Conservation (phyloP, 441 rosid genomes). For the Adansonia gregorii region DNA sequence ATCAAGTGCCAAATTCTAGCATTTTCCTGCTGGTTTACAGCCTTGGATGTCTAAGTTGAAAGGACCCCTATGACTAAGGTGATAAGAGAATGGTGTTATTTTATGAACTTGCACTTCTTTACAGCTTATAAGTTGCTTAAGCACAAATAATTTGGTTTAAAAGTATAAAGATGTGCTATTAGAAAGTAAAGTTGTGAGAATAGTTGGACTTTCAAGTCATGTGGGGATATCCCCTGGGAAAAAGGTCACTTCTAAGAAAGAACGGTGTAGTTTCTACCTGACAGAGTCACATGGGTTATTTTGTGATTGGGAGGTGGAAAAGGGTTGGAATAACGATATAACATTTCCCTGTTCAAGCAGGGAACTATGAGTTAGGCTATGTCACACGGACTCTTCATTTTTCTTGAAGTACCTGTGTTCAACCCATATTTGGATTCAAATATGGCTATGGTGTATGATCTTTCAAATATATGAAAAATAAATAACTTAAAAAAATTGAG, state of each 20-base stretch:
- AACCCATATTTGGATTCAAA: too few species aligned
- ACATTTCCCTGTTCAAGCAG: not conserved
- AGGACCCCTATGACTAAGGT: not conserved
- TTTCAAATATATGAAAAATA: too few species aligned
- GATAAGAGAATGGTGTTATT: not conserved
- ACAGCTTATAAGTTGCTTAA: conserved; percentile 24
- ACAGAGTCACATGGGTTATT: not conserved
- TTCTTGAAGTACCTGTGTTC: too few species aligned
- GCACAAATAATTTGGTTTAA: conserved; percentile 9
- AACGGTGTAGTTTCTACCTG: conserved; percentile 11
- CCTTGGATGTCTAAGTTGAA: not conserved
- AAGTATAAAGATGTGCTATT: not conserved
- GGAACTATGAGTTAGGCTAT: not conserved
- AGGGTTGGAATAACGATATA: not conserved
- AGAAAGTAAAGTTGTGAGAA: not conserved
- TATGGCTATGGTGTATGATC: too few species aligned
- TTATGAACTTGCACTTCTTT: not conserved
- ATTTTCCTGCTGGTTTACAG: not conserved
- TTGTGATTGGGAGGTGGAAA: too few species aligned
- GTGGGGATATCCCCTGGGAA: conserved; percentile 25
- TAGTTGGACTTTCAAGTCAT: conserved; percentile 15
- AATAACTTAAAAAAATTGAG: too few species aligned
- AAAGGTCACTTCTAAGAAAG: conserved; percentile 30
- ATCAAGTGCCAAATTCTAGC: not conserved
- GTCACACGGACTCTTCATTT: too few species aligned